phyloP scores from a whole-genome alignment of 2,329 filamentous ascomycete species.

The Neophaeococcomyces aloes region DNA sequence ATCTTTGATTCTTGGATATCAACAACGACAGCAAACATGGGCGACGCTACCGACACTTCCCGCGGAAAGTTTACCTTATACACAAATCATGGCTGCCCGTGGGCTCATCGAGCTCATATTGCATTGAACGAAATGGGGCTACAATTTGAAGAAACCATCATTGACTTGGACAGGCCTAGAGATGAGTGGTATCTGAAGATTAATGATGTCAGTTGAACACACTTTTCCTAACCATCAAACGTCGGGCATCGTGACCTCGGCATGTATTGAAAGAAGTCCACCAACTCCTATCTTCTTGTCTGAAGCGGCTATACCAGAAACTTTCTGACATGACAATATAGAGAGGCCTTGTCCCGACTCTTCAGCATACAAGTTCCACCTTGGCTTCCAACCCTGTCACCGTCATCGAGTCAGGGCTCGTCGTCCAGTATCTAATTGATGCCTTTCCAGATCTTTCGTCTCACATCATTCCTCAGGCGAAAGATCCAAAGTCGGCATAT shows the following conservation, averaged over 20 bases:
- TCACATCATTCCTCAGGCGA: constrained; percentile 37
- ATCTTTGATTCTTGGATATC: too few relatives aligned
- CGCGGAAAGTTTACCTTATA: constrained; percentile 52
- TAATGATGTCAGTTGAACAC: constrained; percentile 47
- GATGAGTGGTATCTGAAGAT: constrained; percentile 64
- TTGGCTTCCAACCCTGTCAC: constrained; percentile 55
- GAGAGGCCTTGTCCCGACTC: constrained; percentile 62
- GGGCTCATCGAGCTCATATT: constrained; percentile 66
- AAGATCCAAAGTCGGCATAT: constrained; percentile 43
- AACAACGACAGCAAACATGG: background rate
- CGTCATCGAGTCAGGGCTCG: constrained; percentile 62
- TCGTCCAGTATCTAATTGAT: constrained; percentile 63
- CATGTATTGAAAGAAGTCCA: background rate
- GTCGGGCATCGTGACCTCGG: too few relatives aligned
- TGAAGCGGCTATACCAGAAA: background rate
- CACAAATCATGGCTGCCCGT: constrained; percentile 60
- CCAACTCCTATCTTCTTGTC: constrained; percentile 4
- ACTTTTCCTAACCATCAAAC: too few relatives aligned
- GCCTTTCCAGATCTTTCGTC: constrained; percentile 54
- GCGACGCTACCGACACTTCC: constrained; percentile 14
- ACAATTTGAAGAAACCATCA: constrained; percentile 58
- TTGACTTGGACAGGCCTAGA: constrained; percentile 59
- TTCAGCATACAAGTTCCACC: constrained; percentile 29
- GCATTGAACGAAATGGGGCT: constrained; percentile 56
- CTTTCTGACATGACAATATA: constrained; percentile 19